A percentile compares a stretch with the other conserved stretches of the same genome.
Evolutionary conservation across 495 filamentous ascomycete genomes (phyloP).

Genomic region (Neurospora tetrasperma): DNA sequence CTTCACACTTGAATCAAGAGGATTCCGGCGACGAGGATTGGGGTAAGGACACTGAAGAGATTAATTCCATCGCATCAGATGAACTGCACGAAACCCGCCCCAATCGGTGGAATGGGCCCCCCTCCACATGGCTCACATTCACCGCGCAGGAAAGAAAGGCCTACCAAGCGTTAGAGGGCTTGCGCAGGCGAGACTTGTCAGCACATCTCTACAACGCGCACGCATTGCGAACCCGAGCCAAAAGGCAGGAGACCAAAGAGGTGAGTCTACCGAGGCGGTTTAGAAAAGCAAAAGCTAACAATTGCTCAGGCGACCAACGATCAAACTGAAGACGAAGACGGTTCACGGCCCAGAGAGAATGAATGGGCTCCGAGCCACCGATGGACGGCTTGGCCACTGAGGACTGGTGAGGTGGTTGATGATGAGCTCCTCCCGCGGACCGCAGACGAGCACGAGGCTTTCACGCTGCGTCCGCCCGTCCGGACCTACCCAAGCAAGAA

Average conservation of each 20-base stretch:
- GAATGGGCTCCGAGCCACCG: constrained; percentile 36
- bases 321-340: constrained; percentile 18
- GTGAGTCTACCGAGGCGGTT: constrained; percentile 3
- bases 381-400: constrained; percentile 78
- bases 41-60: constrained; percentile 16
- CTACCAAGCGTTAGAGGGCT: constrained; percentile 45
- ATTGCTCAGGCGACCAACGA: constrained; percentile 44
- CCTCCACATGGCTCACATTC: constrained; percentile 48
- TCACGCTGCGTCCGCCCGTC: constrained; percentile 2
- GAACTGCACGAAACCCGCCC: constrained; percentile 31
- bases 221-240: constrained; percentile 40
- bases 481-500: constrained; percentile 36
- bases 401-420: constrained; percentile 48
- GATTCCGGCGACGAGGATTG: constrained; percentile 1
- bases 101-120: constrained; percentile 44
- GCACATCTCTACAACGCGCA: constrained; percentile 70
- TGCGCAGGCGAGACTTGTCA: constrained; percentile 51
- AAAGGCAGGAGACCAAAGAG: constrained; percentile 17
- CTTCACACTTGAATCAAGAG: background rate
- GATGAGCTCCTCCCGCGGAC: constrained; percentile 24
- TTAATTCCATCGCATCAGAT: constrained; percentile 19
- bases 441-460: constrained; percentile 28
- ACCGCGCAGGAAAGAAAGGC: constrained; percentile 50
- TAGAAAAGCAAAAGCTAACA: constrained; percentile 44
- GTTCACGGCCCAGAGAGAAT: background rate